Conservation (phyloP, 2,329 filamentous ascomycete genomes). For the Rutstroemia sp. region DNA sequence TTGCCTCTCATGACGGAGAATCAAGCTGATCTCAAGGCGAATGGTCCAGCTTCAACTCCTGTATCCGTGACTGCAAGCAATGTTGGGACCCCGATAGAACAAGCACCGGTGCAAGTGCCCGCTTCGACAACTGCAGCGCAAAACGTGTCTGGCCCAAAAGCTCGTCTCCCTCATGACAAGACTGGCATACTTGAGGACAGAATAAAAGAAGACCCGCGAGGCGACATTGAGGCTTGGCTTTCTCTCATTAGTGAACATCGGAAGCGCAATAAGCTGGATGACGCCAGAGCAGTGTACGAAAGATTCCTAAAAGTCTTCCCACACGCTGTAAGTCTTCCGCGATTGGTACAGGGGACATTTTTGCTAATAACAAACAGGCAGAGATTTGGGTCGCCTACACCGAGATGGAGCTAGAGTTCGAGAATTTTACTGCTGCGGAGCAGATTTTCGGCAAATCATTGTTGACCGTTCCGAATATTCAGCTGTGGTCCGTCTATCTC, state of each 20-base stretch:
- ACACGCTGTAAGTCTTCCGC: slow-evolving; percentile 64
- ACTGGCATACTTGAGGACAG: slow-evolving; percentile 65
- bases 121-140: slow-evolving; percentile 16
- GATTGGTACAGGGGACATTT: neutral
- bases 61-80: slow-evolving; percentile 23
- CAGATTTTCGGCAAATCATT: slow-evolving; percentile 77
- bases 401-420: slow-evolving; percentile 80
- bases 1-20: slow-evolving; percentile 19
- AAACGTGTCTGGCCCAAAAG: slow-evolving; percentile 25
- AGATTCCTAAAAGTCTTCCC: slow-evolving; percentile 86
- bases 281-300: slow-evolving; percentile 72
- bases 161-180: slow-evolving; percentile 30
- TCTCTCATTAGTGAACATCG: slow-evolving; percentile 79
- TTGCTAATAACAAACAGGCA: slow-evolving; percentile 51
- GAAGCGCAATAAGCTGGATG: slow-evolving; percentile 72
- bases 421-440: slow-evolving; percentile 75
- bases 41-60: slow-evolving; percentile 17
- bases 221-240: slow-evolving; percentile 88
- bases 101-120: slow-evolving; percentile 23
- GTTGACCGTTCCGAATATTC: slow-evolving; percentile 70
- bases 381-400: slow-evolving; percentile 87
- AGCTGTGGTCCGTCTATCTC: slow-evolving; percentile 87
- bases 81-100: slow-evolving; percentile 17
- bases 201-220: slow-evolving; percentile 85
- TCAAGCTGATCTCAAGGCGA: slow-evolving; percentile 25